Conservation (phyloP, 352 stramenopile species). For the Plasmopara viticola region DNA sequence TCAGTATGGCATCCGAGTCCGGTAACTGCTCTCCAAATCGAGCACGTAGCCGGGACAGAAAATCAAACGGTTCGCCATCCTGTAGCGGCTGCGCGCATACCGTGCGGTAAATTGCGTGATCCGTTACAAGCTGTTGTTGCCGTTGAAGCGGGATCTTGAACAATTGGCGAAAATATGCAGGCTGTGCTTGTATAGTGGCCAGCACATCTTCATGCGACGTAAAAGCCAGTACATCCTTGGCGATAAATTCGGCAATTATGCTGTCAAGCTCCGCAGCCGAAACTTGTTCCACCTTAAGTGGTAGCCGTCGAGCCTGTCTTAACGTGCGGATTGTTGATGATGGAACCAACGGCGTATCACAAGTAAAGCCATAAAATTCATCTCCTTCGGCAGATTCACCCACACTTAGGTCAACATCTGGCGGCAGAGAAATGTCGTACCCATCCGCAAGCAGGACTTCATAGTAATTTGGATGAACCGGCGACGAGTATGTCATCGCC, state of each 20-base stretch:
- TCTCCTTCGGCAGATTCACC: neutral
- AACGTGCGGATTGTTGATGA: neutral
- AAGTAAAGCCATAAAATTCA: neutral
- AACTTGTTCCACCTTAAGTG: neutral
- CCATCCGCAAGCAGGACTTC: neutral
- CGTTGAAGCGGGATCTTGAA: neutral
- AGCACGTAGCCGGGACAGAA: neutral
- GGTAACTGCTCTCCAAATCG: neutral
- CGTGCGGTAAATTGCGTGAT: neutral
- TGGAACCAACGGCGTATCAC: neutral
- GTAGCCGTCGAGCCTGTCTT: neutral
- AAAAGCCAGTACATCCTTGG: neutral
- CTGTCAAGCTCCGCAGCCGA: neutral
- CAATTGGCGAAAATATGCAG: neutral
- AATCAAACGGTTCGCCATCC: neutral
- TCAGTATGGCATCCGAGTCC: neutral
- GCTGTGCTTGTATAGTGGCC: neutral
- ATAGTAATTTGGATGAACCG: neutral
- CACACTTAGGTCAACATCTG: no score
- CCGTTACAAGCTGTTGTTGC: neutral
- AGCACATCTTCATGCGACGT: slow-evolving; percentile 2
- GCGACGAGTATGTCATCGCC: neutral
- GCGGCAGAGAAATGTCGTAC: neutral
- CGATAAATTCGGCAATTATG: neutral
- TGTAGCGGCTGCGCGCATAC: neutral